These are phyloP conservation scores for Aspergillus oerlinghausenensis DNA, from an alignment of 2,329 filamentous ascomycete species.

Conservation along the genomic window DNA sequence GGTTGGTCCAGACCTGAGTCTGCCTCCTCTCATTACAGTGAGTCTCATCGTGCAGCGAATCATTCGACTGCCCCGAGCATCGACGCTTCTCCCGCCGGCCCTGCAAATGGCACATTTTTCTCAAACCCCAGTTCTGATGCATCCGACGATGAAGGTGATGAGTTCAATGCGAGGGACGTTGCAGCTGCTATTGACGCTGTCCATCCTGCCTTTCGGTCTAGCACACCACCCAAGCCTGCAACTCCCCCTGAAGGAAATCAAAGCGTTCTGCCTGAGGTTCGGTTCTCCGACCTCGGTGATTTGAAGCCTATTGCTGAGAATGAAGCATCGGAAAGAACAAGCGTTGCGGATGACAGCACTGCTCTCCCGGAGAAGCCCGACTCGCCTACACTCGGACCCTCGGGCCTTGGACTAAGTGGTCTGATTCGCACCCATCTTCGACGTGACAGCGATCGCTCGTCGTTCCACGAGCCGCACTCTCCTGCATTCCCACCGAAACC, in stretches of 20 bases:
- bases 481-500: constrained; percentile 32
- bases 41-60: constrained; percentile 21
- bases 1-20: constrained; percentile 35
- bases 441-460: constrained; percentile 74
- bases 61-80: constrained; percentile 23
- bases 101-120: constrained; percentile 30
- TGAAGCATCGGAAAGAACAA: constrained; percentile 12
- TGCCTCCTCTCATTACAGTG: constrained; percentile 35
- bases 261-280: constrained; percentile 30
- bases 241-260: constrained; percentile 26
- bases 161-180: constrained; percentile 18
- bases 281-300: constrained; percentile 36
- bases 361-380: constrained; percentile 45
- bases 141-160: constrained; percentile 33
- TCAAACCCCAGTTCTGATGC: constrained; percentile 36
- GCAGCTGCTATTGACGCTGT: constrained; percentile 29
- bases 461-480: constrained; percentile 59
- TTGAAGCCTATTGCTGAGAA: constrained; percentile 39
- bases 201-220: constrained; percentile 35
- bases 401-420: constrained; percentile 64
- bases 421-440: constrained; percentile 82
- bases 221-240: constrained; percentile 28
- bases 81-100: constrained; percentile 26
- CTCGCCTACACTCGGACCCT: constrained; percentile 71
- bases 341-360: constrained; percentile 2